These are phyloP conservation scores for Martensiomyces pterosporus DNA, from an alignment of 192 early-diverging fungal genomes.

Conservation along the genomic window DNA sequence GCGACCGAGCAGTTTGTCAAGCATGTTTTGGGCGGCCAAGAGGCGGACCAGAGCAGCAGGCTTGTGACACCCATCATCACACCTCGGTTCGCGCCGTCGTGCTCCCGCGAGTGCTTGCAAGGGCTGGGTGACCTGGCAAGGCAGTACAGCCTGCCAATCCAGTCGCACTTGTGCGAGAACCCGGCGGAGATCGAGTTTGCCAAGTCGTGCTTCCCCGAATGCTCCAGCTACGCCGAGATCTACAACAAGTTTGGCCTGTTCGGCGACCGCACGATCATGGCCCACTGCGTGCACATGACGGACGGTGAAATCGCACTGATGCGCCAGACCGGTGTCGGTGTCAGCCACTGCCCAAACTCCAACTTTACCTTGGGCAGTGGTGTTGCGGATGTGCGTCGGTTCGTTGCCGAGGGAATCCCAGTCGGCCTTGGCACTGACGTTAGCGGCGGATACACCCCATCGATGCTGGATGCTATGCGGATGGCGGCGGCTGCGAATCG, in stretches of 20 bases:
- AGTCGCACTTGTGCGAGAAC: slow-evolving; percentile 92
- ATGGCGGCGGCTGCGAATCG: slow-evolving; percentile 72
- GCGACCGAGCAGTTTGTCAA: slow-evolving; percentile 66
- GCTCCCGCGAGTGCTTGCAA: slow-evolving; percentile 64
- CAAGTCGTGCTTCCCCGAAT: slow-evolving; percentile 66
- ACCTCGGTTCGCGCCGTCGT: slow-evolving; percentile 89
- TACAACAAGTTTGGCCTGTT: slow-evolving; percentile 75
- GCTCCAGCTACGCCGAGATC: slow-evolving; percentile 67
- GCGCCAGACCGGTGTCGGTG: slow-evolving; percentile 60
- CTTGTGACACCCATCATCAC: slow-evolving; percentile 81
- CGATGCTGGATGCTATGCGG: slow-evolving; percentile 84
- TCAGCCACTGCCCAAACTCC: slow-evolving; percentile 90
- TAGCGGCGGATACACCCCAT: slow-evolving; percentile 81
- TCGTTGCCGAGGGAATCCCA: slow-evolving; percentile 68
- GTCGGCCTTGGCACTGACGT: slow-evolving; percentile 95
- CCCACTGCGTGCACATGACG: slow-evolving; percentile 87
- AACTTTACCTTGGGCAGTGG: slow-evolving; percentile 86
- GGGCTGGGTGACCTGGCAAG: slow-evolving; percentile 68
- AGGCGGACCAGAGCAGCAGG: background rate
- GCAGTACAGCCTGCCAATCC: slow-evolving; percentile 74
- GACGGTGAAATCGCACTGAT: slow-evolving; percentile 67
- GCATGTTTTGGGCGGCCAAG: slow-evolving; percentile 42
- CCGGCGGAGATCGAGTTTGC: slow-evolving; percentile 72
- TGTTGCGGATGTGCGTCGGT: slow-evolving; percentile 70
- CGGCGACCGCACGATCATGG: slow-evolving; percentile 75